phyloP scores from a whole-genome alignment of 257 asterid species.

The Echites panduratus region DNA sequence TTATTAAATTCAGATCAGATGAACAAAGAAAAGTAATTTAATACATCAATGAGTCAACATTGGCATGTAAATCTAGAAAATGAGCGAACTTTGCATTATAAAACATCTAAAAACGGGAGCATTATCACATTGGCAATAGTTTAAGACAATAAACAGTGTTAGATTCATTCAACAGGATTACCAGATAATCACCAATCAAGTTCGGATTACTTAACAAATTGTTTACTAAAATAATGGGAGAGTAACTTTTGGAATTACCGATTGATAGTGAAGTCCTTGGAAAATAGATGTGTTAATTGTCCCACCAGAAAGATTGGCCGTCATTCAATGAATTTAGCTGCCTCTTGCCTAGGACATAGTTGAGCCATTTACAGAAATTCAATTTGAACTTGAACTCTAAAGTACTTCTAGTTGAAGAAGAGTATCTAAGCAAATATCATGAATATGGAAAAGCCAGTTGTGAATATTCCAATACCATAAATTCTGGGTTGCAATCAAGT shows the following conservation, averaged over 20 bases:
- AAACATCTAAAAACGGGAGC: not conserved
- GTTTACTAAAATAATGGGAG: not conserved
- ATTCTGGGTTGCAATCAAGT: not conserved
- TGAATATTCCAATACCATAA: no score
- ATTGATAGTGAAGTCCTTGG: not conserved
- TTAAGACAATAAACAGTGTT: not conserved
- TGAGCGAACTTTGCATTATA: not conserved
- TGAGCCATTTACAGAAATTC: not conserved
- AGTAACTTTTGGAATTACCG: not conserved
- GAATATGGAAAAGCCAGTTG: constrained; percentile 13
- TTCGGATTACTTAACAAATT: not conserved
- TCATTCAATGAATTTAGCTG: constrained; percentile 32
- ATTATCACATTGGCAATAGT: not conserved
- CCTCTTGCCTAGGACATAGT: not conserved
- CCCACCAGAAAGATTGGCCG: constrained; percentile 16
- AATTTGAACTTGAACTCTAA: not conserved
- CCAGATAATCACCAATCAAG: not conserved
- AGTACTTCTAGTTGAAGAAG: constrained; percentile 18
- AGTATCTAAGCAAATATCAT: constrained; percentile 3
- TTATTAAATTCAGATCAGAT: not conserved
- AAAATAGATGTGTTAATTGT: not conserved
- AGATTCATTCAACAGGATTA: not conserved
- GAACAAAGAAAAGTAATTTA: not conserved
- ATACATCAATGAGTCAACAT: constrained; percentile 4
- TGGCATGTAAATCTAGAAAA: constrained; percentile 10